Conservation (phyloP, 2,329 filamentous ascomycete genomes). For the Aureobasidium subglaciale region DNA sequence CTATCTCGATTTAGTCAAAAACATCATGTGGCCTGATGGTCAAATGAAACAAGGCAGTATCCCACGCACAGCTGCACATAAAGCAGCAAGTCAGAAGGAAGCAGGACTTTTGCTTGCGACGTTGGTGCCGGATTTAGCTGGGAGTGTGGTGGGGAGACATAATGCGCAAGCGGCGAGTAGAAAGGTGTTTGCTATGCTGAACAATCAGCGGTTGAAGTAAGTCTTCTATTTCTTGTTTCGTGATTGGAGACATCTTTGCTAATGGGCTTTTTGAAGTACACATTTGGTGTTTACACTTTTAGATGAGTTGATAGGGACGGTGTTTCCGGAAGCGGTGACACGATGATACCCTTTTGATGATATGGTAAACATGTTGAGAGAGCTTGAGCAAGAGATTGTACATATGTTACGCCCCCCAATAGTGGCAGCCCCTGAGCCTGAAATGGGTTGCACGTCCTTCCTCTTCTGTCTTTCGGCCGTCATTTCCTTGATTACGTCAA, state of each 20-base stretch:
- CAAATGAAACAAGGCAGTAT: slow-evolving; percentile 42
- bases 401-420: too few relatives aligned
- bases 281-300: slow-evolving; percentile 45
- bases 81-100: slow-evolving; percentile 73
- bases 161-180: slow-evolving; percentile 89
- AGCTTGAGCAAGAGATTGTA: too few relatives aligned
- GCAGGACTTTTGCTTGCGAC: slow-evolving; percentile 84
- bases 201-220: slow-evolving; percentile 85
- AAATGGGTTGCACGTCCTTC: too few relatives aligned
- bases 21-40: slow-evolving; percentile 76
- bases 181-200: slow-evolving; percentile 82
- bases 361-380: background rate
- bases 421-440: too few relatives aligned
- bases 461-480: too few relatives aligned
- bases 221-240: slow-evolving; percentile 29
- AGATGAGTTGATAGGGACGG: slow-evolving; percentile 40
- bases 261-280: too few relatives aligned
- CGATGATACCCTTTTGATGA: too few relatives aligned
- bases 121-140: slow-evolving; percentile 81
- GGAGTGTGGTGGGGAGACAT: slow-evolving; percentile 82
- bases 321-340: slow-evolving; percentile 32
- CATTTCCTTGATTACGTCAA: too few relatives aligned
- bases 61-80: slow-evolving; percentile 63
- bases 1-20: slow-evolving; percentile 67
- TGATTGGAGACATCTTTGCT: too few relatives aligned